These are phyloP conservation scores for Lathyrus sativus DNA, from an alignment of 306 rosid species.

Conservation along the genomic window DNA sequence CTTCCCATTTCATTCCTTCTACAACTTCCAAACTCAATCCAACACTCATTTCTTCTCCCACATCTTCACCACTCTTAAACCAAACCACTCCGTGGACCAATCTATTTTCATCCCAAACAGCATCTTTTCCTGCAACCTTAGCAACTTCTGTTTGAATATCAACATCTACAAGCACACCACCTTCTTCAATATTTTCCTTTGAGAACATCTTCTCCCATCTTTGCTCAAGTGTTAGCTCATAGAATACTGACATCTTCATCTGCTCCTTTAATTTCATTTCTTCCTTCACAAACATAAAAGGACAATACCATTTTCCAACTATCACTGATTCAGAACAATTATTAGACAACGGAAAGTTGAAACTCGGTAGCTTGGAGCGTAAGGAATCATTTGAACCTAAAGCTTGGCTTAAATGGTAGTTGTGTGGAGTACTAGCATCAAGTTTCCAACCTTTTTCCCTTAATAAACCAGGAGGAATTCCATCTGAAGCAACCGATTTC, in stretches of 20 bases:
- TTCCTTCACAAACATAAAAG: slow-evolving; percentile 24
- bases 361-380: slow-evolving; percentile 44
- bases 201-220: slow-evolving; percentile 52
- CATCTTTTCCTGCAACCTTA: slow-evolving; percentile 32
- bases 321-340: slow-evolving; percentile 13
- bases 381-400: slow-evolving; percentile 45
- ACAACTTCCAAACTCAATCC: slow-evolving; percentile 45
- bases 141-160: slow-evolving; percentile 22
- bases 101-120: slow-evolving; percentile 27
- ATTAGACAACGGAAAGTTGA: slow-evolving; percentile 29
- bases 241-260: slow-evolving; percentile 7
- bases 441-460: slow-evolving; percentile 43
- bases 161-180: slow-evolving; percentile 41
- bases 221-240: slow-evolving; percentile 19
- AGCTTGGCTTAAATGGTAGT: slow-evolving; percentile 50
- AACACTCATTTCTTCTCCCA: slow-evolving; percentile 17
- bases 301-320: slow-evolving; percentile 14
- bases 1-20: slow-evolving; percentile 32
- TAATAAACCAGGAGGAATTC: slow-evolving; percentile 45
- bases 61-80: slow-evolving; percentile 45
- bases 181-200: not conserved
- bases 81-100: slow-evolving; percentile 17
- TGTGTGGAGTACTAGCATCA: slow-evolving; percentile 8
- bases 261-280: slow-evolving; percentile 12
- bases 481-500: slow-evolving; percentile 42